Base-by-base conservation (phyloP, 345 rosid species). In the Eucalyptus fibrosa region DNA sequence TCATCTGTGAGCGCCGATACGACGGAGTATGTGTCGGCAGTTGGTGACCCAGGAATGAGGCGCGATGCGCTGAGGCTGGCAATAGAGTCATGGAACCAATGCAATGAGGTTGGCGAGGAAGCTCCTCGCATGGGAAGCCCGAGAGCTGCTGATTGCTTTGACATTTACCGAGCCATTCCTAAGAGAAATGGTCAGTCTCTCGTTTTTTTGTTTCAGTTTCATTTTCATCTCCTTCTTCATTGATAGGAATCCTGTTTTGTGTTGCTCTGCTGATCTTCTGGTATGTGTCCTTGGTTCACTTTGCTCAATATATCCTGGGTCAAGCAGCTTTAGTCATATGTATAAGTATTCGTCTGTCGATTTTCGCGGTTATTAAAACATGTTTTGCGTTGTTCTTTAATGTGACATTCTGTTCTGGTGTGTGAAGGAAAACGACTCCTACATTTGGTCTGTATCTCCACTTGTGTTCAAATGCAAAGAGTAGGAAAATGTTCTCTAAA, bases 31-130 rank as follows among this genome's bases (percentile, higher is more conserved):
- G 69, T 37, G 45, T 93, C 99, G 24, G 98, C 96, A 2, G 94
- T 96, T 32, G 98, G 99, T 2, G 99, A 97, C 92, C 98, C 99
- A 1, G 97, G 97, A 87, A 96, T 97, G 98, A 93, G 89, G 90
- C 95, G 98, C 90, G 97, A 97, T 80, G 95, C 94, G 12, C 91
- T 96, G 40, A 91, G 98, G 91, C 92, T 96, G 65, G 99, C 95
- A 2, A 94, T 97, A 90, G 99, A 97, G 93, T 96, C 98, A 89
- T 97, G 98, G 99, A 96, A 97, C 91, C 96, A 95, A 45, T 97
- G 99, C 95, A 97, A 97, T 92, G 98, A 97, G 93, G 98, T 96
- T 85, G 99, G 97, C 8, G 86, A 91, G 17, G 97, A 96, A 92
- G 94, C 93, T 90, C 97, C 97, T 85, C 72, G 50, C 34, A 93